Conservation (phyloP, 2,329 filamentous ascomycete species). For the Grosmannia serpens region DNA sequence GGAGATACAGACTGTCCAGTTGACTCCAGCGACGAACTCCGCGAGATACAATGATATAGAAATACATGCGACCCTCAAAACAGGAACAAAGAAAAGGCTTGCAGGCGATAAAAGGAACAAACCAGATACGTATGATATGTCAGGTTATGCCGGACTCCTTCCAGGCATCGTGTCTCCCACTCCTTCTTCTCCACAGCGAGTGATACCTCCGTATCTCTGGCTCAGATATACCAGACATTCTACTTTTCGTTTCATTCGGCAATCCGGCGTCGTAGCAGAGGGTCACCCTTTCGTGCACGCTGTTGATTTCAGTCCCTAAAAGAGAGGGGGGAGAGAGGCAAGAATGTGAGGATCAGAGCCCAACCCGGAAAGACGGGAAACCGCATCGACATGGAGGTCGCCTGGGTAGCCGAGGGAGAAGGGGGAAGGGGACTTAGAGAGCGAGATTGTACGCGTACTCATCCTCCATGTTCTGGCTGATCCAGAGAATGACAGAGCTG, state of each 20-base stretch:
- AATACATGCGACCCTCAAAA: background rate
- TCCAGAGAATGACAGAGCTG: constrained; percentile 53
- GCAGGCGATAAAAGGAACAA: background rate
- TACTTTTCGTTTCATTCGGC: no score
- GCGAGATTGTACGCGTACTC: constrained; percentile 59
- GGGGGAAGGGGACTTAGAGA: constrained; percentile 28
- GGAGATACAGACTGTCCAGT: background rate
- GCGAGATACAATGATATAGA: background rate
- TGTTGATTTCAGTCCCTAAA: background rate
- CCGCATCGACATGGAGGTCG: no score
- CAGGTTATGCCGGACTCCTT: no score
- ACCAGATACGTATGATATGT: background rate
- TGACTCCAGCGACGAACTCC: background rate
- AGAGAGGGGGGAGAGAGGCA: background rate
- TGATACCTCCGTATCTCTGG: no score
- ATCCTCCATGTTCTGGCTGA: constrained; percentile 63
- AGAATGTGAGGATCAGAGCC: background rate
- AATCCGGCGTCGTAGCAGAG: background rate
- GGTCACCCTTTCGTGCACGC: background rate
- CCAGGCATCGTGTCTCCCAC: no score
- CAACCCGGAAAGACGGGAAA: background rate
- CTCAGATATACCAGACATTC: no score
- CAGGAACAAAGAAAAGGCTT: background rate
- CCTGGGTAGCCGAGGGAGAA: background rate
- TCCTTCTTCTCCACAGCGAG: no score